Evolutionary conservation across 2,329 filamentous ascomycete species (phyloP).

Genomic region (Aspergillus ibericus): DNA sequence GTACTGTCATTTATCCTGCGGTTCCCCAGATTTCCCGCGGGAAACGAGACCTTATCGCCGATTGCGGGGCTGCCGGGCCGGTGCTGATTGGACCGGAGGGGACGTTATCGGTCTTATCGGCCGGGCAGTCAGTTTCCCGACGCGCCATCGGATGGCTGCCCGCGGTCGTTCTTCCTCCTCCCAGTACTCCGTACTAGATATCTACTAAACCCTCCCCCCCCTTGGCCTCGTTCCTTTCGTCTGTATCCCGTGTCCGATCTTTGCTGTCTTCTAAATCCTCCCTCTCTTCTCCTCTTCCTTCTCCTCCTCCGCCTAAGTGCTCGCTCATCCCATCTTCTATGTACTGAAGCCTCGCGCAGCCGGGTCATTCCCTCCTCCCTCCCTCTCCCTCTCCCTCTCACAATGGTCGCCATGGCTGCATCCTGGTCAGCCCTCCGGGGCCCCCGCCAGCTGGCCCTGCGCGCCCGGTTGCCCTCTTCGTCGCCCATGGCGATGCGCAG

Average conservation of each 20-base stretch:
- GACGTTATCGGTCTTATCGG: slow-evolving; percentile 17
- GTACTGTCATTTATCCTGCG: too few relatives aligned
- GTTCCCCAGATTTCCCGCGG: slow-evolving; percentile 17
- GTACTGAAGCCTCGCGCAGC: background rate
- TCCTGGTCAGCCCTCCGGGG: slow-evolving; percentile 37
- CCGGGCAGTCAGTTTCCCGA: slow-evolving; percentile 19
- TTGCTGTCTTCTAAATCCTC: slow-evolving; percentile 1
- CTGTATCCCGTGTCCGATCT: slow-evolving; percentile 1
- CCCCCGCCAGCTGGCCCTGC: slow-evolving; percentile 37
- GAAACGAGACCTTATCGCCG: slow-evolving; percentile 12
- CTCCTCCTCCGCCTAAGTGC: background rate
- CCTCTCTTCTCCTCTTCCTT: background rate
- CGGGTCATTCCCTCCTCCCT: slow-evolving; percentile 3
- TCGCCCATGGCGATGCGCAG: slow-evolving; percentile 27
- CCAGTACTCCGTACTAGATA: too few relatives aligned
- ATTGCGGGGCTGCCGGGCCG: slow-evolving; percentile 1
- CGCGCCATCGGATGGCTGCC: slow-evolving; percentile 10
- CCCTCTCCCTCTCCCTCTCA: background rate
- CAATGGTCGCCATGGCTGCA: slow-evolving; percentile 30
- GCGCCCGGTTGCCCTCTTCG: slow-evolving; percentile 25
- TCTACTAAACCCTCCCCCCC: too few relatives aligned
- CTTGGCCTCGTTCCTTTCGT: slow-evolving; percentile 4
- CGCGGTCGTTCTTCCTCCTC: slow-evolving; percentile 16
- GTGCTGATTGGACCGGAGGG: slow-evolving; percentile 12
- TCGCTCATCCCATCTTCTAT: background rate